Evolutionary conservation across 2,329 filamentous ascomycete genomes (phyloP), one percentile per base, ranked within the genome.

Genomic region (Xylaria multiplex): DNA sequence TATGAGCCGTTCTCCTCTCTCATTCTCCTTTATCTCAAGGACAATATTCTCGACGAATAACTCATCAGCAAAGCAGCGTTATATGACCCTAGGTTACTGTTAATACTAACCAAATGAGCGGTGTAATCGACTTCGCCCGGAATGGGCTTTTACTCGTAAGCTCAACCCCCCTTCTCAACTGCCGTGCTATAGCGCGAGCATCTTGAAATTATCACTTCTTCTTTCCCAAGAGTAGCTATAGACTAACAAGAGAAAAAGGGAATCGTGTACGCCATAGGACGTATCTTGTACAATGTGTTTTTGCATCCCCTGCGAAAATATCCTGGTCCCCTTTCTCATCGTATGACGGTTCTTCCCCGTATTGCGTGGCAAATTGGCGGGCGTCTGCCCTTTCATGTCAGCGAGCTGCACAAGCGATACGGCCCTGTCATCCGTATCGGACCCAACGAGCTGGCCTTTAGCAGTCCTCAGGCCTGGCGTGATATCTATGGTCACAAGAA

Each of bases 361-460:
- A 22, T 50, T 24, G 67, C 66, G 24, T 57, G 67, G 37, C 48
- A 70, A 1, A 2, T 68, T 2, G 55, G 30, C 2, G 76, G 76
- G 9, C 49, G 42, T 13, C 59, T 77, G 1, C 61, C 69, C 1
- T 72, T 66, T 40, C 61, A 70, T 30, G 53, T 75, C 3, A 40
- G 45, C 8, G 59, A 74, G 6, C 61, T 80, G n/a, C 78, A 80
- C 63, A 59, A 69, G 4, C 68, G 74, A 45, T 82, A 81, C 57
- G 82, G 82, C 3, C 68, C 75, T 0, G 73, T 81, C 1, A 78
- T 84, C 16, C 79, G 82, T 6, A 66, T 82, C 32, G 71, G 72
- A 1, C 81, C 82, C 0, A 72, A 79, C 56, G 80, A 83, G 67
- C 75, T 84, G 14, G 77, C 76, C 7, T 84, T 78, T 63, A 73